Base-by-base conservation (phyloP, 1,139 yeast species). In the Yamadazyma dendronema region DNA sequence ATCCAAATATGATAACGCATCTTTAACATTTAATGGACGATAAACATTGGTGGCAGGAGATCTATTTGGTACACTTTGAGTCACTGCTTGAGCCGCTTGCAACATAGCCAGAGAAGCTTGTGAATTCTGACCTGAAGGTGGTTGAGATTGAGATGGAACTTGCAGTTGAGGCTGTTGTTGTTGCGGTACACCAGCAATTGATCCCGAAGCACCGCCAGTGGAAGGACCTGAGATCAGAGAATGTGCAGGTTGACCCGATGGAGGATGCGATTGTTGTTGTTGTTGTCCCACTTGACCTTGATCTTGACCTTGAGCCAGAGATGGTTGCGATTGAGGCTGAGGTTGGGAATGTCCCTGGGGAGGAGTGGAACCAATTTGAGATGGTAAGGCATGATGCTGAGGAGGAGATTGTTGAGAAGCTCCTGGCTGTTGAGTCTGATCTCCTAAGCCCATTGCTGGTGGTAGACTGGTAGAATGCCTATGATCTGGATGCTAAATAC, bases 11-110 rank as follows among this genome's bases (percentile, higher is more conserved):
- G 96, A 83, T 48, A 92, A 72, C 3, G 99, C 99, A 61, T 92
- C 99, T 56, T 88, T 89, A 37, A 94, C 97, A 54, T 92, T 94
- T 52, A 92, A 70, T 2, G 97, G 96, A 48, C 97, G 77, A 62
- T 88, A 89, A 26, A 67, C 56, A 69, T 76, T 52, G 59, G 71
- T 63, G 5, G 73, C 59, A 19, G 72, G 53, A n/a, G 72, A 62
- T 37, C 76, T 55, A 48, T 68, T 71, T 25, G 74, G 72, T 17
- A 67, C 69, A 11, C 68, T 72, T 38, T 53, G 67, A 13, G 58
- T 54, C 39, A 61, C 48, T 11, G 36, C 35, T 24, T 49, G 49
- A 12, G 53, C 34, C 15, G 45, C 35, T 34, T 43, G 45, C 36
- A 26, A 31, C 13, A 33, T 9, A 28, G 25, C 23, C 22, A 22